Evolutionary conservation across 371 early-diverging fungal genomes (phyloP).

Genomic region (Mortierella sp.): DNA sequence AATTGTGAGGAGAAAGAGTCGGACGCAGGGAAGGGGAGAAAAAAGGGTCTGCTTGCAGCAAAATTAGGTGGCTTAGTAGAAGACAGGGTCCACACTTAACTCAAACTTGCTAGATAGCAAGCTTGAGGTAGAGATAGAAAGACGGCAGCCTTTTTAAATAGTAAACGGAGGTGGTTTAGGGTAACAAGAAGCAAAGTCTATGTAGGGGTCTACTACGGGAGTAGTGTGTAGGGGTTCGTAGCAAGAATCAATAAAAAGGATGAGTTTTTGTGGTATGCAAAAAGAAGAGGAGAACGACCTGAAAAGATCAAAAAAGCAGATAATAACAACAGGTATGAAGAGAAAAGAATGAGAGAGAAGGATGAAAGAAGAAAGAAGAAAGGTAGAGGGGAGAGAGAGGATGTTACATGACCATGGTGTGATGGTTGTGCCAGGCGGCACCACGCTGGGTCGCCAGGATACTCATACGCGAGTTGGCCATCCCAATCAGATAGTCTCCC

Average conservation of each 20-base stretch:
- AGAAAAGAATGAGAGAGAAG: not conserved
- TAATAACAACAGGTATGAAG: not conserved
- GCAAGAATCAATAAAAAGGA: not conserved
- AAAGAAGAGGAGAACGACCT: not conserved
- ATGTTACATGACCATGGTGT: conserved; percentile 32
- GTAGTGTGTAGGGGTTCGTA: not conserved
- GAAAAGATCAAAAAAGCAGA: not conserved
- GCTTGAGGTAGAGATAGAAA: too few relatives aligned
- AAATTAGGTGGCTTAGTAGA: too few relatives aligned
- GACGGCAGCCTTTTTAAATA: too few relatives aligned
- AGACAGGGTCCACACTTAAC: too few relatives aligned
- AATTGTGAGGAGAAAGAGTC: too few relatives aligned
- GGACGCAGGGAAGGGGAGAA: too few relatives aligned
- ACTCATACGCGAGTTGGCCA: conserved; percentile 41
- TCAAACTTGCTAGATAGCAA: too few relatives aligned
- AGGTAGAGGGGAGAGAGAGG: not conserved
- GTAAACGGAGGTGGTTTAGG: not conserved
- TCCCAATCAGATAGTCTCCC: conserved; percentile 41
- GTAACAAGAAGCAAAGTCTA: not conserved
- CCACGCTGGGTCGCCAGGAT: conserved; percentile 33
- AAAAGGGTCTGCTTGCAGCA: too few relatives aligned
- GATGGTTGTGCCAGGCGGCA: conserved; percentile 33
- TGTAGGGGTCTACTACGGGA: not conserved
- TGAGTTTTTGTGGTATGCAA: not conserved
- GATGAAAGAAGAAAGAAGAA: not conserved